Evolutionary conservation across 2,329 filamentous ascomycete species (phyloP).

Genomic region (Apiospora saccharicola): DNA sequence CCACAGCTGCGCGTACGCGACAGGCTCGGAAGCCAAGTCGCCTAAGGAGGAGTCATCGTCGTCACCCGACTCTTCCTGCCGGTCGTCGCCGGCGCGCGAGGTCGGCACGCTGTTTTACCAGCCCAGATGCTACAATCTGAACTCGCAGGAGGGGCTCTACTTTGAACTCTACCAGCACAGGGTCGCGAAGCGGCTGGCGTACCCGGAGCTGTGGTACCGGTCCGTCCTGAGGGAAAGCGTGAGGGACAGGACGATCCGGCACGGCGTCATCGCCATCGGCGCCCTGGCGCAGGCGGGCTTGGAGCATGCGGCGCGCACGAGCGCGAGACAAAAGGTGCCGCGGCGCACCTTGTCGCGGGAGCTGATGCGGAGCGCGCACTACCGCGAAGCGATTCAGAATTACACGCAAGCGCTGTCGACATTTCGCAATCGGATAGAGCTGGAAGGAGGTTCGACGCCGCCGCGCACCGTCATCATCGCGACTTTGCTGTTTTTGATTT

Average conservation of each 20-base stretch:
- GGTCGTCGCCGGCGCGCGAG: not conserved
- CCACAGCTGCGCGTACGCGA: conserved; percentile 7
- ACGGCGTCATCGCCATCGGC: conserved; percentile 21
- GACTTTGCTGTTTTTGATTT: conserved; percentile 5
- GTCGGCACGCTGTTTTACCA: conserved; percentile 7
- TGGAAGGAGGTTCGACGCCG: conserved; percentile 4
- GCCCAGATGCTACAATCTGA: conserved; percentile 19
- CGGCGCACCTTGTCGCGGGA: conserved; percentile 11
- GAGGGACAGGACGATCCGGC: conserved; percentile 16
- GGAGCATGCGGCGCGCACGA: not conserved
- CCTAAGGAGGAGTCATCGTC: conserved; percentile 9
- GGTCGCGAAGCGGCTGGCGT: conserved; percentile 5
- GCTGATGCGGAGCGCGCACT: not conserved
- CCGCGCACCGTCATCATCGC: conserved; percentile 19
- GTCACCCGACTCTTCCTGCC: not conserved
- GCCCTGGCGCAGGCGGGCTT: conserved; percentile 14
- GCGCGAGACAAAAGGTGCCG: not conserved
- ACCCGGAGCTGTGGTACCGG: conserved; percentile 21
- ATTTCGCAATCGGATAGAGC: conserved; percentile 7
- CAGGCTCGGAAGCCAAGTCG: not conserved
- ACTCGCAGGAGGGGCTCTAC: conserved; percentile 11
- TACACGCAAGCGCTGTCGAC: conserved; percentile 17
- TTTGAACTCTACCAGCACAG: conserved; percentile 7
- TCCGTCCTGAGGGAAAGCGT: conserved; percentile 22
- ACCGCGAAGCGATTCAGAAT: conserved; percentile 2